Evolutionary conservation across 768 basidiomycete species (phyloP).

Genomic region (Tylopilus subfusipes): DNA sequence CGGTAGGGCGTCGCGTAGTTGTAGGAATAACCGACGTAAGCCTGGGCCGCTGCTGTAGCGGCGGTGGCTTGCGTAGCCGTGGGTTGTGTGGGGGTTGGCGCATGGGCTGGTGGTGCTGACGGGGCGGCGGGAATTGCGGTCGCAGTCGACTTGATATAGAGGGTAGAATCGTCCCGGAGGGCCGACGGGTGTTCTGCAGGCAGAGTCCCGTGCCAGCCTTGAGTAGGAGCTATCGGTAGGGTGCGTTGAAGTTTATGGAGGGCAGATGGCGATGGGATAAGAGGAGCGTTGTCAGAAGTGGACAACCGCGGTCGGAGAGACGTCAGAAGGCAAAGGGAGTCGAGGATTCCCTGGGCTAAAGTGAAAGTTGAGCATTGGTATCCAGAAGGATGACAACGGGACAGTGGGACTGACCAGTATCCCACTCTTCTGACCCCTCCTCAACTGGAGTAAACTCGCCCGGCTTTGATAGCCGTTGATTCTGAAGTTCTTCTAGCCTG

Average conservation of each 20-base stretch:
- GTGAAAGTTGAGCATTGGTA: constrained; percentile 12
- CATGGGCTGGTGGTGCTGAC: constrained; percentile 32
- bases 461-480: constrained; percentile 46
- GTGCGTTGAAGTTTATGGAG: constrained; percentile 73
- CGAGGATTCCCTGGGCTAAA: constrained; percentile 67
- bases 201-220: constrained; percentile 75
- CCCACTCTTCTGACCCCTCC: constrained; percentile 79
- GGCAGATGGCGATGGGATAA: constrained; percentile 60
- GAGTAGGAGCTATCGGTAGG: constrained; percentile 53
- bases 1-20: constrained; percentile 36
- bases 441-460: constrained; percentile 48
- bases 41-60: constrained; percentile 23
- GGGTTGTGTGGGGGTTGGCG: constrained; percentile 32
- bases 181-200: constrained; percentile 54
- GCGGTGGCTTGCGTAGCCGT: constrained; percentile 22
- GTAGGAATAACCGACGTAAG: constrained; percentile 34
- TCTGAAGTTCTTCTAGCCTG: constrained; percentile 65
- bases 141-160: constrained; percentile 54
- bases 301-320: constrained; percentile 67
- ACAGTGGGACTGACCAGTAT: constrained; percentile 55
- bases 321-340: constrained; percentile 63
- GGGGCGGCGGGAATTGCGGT: constrained; percentile 33
- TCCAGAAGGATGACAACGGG: constrained; percentile 1
- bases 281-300: constrained; percentile 38
- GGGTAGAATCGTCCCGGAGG: constrained; percentile 70